Base-by-base conservation (phyloP, 1,284 basidiomycete species). In the Heterobasidion irregulare region DNA sequence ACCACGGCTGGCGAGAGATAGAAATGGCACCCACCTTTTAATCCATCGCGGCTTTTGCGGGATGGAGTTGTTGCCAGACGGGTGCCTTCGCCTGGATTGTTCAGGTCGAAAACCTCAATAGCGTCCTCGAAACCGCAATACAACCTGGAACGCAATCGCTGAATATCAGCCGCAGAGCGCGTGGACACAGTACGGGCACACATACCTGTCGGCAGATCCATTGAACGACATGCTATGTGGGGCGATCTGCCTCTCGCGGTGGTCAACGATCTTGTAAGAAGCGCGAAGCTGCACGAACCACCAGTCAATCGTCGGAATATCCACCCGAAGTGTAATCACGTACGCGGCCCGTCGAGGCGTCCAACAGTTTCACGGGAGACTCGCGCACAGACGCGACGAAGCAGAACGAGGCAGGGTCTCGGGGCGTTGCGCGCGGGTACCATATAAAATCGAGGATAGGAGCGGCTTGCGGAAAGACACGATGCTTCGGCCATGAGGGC, bases 121-220 rank as follows among this genome's bases (percentile, higher is more conserved):
- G 92, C 88, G 59, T 88, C 83, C 68, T 94, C 89, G 57, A 89
- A 92, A 0, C 94, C 93, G 65, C 93, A 94, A 66, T 94, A 96
- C 4, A 96, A 69, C 59, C 92, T 94, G 57, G 10, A 16, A 50
- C 26, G 5, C 26, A 53, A 45, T 9, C 46, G 41, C 13, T n/a
- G 4, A 26, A 26, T 5, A 0, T 26, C 26, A 26, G 2, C 26
- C 26, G 26, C 26, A 26, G 6, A 0, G 26, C 26, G 26, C 26
- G 51, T 36, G 49, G 26, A 53, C 26, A 26, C 5, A 5, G 26
- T 26, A 26, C 26, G 4, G 44, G 33, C 34, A 18, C 48, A 63
- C 77, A 57, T 58, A 94, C 93, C 78, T 86, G 47, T 84, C 74
- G 0, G 80, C 83, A 10, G 79, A 70, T 0, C 76, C 66, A 61